phyloP scores from a whole-genome alignment of 2,329 filamentous ascomycete genomes.

The Pseudocercospora crystallina region DNA sequence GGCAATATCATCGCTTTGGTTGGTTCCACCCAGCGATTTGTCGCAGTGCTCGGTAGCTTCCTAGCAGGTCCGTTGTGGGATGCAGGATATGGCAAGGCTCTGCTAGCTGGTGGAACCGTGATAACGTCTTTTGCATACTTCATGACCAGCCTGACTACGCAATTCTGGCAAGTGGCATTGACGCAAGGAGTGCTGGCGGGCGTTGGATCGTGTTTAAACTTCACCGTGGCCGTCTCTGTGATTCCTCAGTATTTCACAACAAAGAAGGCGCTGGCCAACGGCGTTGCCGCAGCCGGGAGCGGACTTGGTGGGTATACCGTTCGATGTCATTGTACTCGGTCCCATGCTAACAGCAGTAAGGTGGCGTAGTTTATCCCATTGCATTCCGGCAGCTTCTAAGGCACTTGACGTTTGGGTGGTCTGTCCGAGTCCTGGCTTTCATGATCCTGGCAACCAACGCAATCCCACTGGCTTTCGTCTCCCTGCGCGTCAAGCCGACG shows the following conservation, averaged over 20 bases:
- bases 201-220: constrained; percentile 53
- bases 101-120: constrained; percentile 40
- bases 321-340: no score
- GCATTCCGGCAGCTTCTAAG: no score
- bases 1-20: constrained; percentile 47
- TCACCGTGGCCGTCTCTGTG: constrained; percentile 62
- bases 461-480: no score
- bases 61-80: constrained; percentile 53
- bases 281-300: constrained; percentile 58
- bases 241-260: constrained; percentile 64
- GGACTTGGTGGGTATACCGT: no score
- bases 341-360: no score
- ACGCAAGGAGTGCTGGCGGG: neutral
- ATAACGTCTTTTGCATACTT: constrained; percentile 51
- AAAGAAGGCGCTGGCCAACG: constrained; percentile 56
- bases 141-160: constrained; percentile 48
- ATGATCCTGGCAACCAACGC: no score
- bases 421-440: no score
- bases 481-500: no score
- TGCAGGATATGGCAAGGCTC: constrained; percentile 43
- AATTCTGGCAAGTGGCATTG: constrained; percentile 52
- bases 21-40: constrained; percentile 50
- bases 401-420: no score
- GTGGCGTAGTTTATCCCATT: no score
- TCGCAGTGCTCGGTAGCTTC: constrained; percentile 50